Evolutionary conservation across 768 basidiomycete species (phyloP).

Genomic region (Phanerodontia chrysosporium): DNA sequence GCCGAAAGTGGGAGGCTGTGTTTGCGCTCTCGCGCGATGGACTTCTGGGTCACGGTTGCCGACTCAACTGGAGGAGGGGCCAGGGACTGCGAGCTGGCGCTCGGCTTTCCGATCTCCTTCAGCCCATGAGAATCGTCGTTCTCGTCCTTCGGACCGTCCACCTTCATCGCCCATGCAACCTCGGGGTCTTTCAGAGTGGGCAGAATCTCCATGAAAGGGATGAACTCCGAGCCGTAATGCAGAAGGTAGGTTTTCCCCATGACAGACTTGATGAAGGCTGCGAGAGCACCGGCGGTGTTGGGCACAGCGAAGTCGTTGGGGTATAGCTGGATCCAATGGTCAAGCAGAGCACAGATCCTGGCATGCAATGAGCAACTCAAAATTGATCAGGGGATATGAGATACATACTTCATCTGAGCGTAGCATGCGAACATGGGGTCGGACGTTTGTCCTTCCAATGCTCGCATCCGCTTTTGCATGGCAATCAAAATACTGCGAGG

Average conservation of each 20-base stretch:
- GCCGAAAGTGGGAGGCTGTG: slow-evolving; percentile 57
- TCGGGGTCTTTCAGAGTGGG: slow-evolving; percentile 65
- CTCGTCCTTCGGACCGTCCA: slow-evolving; percentile 52
- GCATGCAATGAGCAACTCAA: not conserved
- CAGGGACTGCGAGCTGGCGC: not conserved
- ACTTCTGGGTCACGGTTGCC: slow-evolving; percentile 12
- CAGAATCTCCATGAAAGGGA: slow-evolving; percentile 73
- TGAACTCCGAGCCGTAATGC: slow-evolving; percentile 80
- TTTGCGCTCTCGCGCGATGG: slow-evolving; percentile 54
- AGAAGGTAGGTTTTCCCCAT: slow-evolving; percentile 75
- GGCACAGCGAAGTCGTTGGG: slow-evolving; percentile 77
- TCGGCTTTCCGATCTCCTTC: not conserved
- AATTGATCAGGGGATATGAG: not conserved
- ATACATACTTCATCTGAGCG: slow-evolving; percentile 76
- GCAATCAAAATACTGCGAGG: slow-evolving; percentile 78
- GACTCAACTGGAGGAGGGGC: not conserved
- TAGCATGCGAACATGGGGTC: slow-evolving; percentile 87
- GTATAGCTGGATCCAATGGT: slow-evolving; percentile 74
- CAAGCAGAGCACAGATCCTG: slow-evolving; percentile 77
- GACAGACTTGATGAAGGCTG: slow-evolving; percentile 74
- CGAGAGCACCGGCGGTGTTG: slow-evolving; percentile 67
- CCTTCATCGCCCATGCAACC: slow-evolving; percentile 69
- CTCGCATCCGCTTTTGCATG: slow-evolving; percentile 84
- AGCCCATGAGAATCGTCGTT: slow-evolving; percentile 55
- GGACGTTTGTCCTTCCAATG: slow-evolving; percentile 63